A percentile compares a stretch with the other conserved stretches of the same genome.
phyloP scores from a whole-genome alignment of 1,284 basidiomycete genomes.

The Ceratobasidium sp. region DNA sequence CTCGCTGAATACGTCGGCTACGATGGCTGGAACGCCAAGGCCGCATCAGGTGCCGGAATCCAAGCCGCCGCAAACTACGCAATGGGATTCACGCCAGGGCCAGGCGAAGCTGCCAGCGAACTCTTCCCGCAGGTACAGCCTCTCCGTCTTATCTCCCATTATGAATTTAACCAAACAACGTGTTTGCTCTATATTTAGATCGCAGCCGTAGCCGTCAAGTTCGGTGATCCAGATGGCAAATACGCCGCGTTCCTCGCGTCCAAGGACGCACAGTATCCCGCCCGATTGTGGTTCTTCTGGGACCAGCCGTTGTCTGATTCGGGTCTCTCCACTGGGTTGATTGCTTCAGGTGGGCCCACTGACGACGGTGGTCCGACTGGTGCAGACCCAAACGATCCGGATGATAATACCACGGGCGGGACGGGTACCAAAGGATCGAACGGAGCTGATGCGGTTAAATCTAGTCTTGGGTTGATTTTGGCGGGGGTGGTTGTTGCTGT shows the following conservation, averaged over 20 bases:
- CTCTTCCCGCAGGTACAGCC: conserved; percentile 50
- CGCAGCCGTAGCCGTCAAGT: conserved; percentile 49
- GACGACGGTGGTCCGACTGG: conserved; percentile 28
- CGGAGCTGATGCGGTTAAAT: conserved; percentile 1
- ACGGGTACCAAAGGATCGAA: conserved; percentile 22
- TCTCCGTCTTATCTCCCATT: neutral
- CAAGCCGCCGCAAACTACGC: conserved; percentile 71
- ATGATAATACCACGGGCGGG: conserved; percentile 6
- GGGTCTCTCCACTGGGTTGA: conserved; percentile 40
- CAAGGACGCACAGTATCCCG: conserved; percentile 51
- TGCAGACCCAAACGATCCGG: conserved; percentile 11
- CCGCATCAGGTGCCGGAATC: conserved; percentile 67
- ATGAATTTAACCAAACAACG: neutral
- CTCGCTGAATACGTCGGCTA: conserved; percentile 66
- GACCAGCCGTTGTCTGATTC: conserved; percentile 48
- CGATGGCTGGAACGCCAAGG: conserved; percentile 66
- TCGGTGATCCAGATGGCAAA: conserved; percentile 49
- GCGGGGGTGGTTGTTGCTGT: neutral
- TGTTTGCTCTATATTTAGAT: conserved; percentile 27
- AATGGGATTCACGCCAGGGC: conserved; percentile 61
- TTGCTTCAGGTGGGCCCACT: neutral
- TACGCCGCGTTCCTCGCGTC: conserved; percentile 48
- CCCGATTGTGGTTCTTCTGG: conserved; percentile 51
- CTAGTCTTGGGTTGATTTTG: conserved; percentile 8
- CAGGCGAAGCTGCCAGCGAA: conserved; percentile 50